phyloP scores from a whole-genome alignment of 441 rosid species.

The Croton laevigatus region DNA sequence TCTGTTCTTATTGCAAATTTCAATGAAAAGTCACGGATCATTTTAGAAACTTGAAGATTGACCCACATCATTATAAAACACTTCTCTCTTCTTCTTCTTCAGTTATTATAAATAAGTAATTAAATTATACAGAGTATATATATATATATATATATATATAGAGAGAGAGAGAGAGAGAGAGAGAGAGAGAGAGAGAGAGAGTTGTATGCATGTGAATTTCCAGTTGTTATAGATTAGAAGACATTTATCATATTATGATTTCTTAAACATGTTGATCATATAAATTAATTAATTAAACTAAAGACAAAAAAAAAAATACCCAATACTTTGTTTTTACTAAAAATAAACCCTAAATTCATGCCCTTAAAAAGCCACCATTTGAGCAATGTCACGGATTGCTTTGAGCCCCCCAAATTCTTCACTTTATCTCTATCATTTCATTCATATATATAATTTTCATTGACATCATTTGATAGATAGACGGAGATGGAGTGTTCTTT shows the following conservation, averaged over 20 bases:
- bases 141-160: too few relatives aligned
- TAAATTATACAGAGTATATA: too few relatives aligned
- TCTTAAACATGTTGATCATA: too few relatives aligned
- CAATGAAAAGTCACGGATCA: slow-evolving; percentile 22
- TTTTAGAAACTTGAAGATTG: slow-evolving; percentile 22
- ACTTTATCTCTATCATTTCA: neutral
- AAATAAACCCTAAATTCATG: slow-evolving; percentile 22
- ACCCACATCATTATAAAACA: neutral
- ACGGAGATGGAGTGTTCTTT: neutral
- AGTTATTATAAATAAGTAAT: neutral
- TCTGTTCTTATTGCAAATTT: neutral
- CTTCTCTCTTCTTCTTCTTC: too few relatives aligned
- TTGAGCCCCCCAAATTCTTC: slow-evolving; percentile 20
- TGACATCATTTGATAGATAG: neutral
- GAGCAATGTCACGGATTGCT: slow-evolving; percentile 36
- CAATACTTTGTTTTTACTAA: slow-evolving; percentile 12
- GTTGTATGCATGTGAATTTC: slow-evolving; percentile 23
- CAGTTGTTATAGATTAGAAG: neutral
- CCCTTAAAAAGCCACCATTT: slow-evolving; percentile 16
- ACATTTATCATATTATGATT: neutral
- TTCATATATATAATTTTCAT: too few relatives aligned
- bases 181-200: too few relatives aligned
- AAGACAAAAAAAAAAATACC: neutral
- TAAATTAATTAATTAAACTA: neutral
- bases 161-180: too few relatives aligned